Conservation (phyloP, 2,329 filamentous ascomycete genomes). For the Fusarium protoensiforme region DNA sequence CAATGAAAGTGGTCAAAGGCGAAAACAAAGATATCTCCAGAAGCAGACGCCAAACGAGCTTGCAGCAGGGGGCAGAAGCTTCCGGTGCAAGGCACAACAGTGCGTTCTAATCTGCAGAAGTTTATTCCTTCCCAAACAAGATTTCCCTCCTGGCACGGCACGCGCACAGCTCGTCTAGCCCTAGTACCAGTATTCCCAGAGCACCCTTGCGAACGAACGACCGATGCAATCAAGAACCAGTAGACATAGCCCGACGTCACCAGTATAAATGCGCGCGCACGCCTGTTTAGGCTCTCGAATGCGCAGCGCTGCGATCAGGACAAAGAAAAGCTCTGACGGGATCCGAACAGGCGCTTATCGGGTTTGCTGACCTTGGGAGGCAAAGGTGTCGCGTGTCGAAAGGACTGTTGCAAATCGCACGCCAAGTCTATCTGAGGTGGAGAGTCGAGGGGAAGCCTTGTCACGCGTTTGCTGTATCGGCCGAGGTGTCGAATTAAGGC, state of each 20-base stretch:
- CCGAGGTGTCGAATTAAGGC: not conserved
- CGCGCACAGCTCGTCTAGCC: conserved; percentile 37
- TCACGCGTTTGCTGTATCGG: not conserved
- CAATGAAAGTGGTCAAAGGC: conserved; percentile 12
- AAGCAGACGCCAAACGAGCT: conserved; percentile 11
- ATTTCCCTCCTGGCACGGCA: conserved; percentile 30
- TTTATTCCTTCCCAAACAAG: conserved; percentile 48
- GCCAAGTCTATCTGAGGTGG: not conserved
- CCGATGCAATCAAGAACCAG: conserved; percentile 31
- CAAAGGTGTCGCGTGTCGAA: conserved; percentile 12
- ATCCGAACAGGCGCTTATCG: conserved; percentile 9
- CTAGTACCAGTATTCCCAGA: conserved; percentile 40
- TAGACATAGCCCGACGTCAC: conserved; percentile 34
- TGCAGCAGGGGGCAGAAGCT: conserved; percentile 17
- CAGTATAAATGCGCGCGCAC: conserved; percentile 19
- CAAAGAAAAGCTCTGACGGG: conserved; percentile 5
- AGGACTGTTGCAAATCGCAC: conserved; percentile 8
- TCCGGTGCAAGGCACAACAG: conserved; percentile 30
- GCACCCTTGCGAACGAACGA: conserved; percentile 27
- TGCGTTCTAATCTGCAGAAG: conserved; percentile 41
- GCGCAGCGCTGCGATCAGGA: conserved; percentile 11
- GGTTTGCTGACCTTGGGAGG: not conserved
- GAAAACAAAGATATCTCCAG: conserved; percentile 12
- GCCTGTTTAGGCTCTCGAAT: conserved; percentile 14
- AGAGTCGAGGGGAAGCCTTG: not conserved